phyloP scores from a whole-genome alignment of 192 early-diverging fungal genomes.

The Allomyces javanicus region DNA sequence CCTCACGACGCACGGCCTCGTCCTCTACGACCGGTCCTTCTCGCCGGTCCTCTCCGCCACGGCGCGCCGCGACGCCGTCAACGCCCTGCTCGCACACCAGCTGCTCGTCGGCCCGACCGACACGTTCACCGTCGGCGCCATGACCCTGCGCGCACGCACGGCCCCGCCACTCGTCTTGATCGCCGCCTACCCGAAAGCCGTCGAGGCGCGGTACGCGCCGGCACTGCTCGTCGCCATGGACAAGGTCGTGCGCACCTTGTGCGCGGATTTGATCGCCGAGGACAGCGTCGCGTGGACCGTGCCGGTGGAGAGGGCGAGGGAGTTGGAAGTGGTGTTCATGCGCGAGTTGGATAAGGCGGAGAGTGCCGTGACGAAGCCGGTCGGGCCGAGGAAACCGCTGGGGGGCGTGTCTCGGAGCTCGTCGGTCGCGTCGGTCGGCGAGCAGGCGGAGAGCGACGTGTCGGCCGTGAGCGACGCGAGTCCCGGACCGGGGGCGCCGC shows the following conservation, averaged over 20 bases:
- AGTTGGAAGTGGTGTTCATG: slow-evolving; percentile 3
- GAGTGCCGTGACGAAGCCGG: slow-evolving; percentile 4
- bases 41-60: slow-evolving; percentile 2
- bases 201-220: slow-evolving; percentile 1
- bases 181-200: slow-evolving; percentile 6
- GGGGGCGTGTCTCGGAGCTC: slow-evolving; percentile 20
- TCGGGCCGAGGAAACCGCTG: slow-evolving; percentile 20
- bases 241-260: slow-evolving; percentile 5
- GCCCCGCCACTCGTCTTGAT: background rate
- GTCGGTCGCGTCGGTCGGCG: background rate
- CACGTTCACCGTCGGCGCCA: slow-evolving; percentile 27
- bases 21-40: slow-evolving; percentile 65
- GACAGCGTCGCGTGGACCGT: slow-evolving; percentile 24
- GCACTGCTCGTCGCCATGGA: background rate
- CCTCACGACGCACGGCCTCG: slow-evolving; percentile 67
- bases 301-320: slow-evolving; percentile 9
- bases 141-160: background rate
- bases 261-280: slow-evolving; percentile 27
- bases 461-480: no score
- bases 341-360: background rate
- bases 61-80: slow-evolving; percentile 36
- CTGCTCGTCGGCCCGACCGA: slow-evolving; percentile 53
- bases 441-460: no score
- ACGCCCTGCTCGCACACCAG: slow-evolving; percentile 52
- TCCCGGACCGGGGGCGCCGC: no score